phyloP scores from a whole-genome alignment of 1,284 basidiomycete genomes.

The Cystobasidium sp. region DNA sequence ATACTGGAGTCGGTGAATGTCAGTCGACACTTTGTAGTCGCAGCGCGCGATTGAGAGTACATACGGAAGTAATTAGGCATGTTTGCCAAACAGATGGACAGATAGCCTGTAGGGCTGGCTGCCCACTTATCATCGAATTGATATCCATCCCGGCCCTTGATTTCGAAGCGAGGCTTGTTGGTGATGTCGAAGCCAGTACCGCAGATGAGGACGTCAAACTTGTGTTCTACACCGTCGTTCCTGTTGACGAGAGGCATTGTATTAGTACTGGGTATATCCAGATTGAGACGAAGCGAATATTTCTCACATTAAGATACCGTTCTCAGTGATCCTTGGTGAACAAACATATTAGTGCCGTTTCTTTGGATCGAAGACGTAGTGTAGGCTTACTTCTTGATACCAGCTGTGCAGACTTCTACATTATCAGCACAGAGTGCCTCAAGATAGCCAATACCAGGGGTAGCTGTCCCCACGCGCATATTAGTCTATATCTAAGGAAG shows the following conservation, averaged over 20 bases:
- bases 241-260: background rate
- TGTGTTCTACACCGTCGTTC: slow-evolving; percentile 52
- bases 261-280: background rate
- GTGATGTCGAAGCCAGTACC: slow-evolving; percentile 46
- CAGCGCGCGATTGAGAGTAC: background rate
- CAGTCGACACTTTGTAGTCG: background rate
- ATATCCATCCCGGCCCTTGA: slow-evolving; percentile 37
- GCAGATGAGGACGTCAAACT: slow-evolving; percentile 42
- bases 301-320: slow-evolving; percentile 27
- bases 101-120: slow-evolving; percentile 28
- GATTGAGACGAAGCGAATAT: too few relatives aligned
- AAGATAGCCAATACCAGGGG: slow-evolving; percentile 45
- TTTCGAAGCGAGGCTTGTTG: slow-evolving; percentile 38
- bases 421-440: slow-evolving; percentile 42
- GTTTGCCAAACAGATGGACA: slow-evolving; percentile 31
- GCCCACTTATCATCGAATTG: slow-evolving; percentile 41
- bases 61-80: slow-evolving; percentile 43
- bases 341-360: background rate
- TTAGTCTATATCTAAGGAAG: background rate
- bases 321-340: background rate
- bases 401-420: slow-evolving; percentile 21
- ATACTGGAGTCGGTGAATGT: slow-evolving; percentile 43
- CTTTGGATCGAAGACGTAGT: background rate
- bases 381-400: background rate
- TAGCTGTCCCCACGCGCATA: background rate